phyloP scores from a whole-genome alignment of 495 filamentous ascomycete genomes.

The Glarea lozoyensis region DNA sequence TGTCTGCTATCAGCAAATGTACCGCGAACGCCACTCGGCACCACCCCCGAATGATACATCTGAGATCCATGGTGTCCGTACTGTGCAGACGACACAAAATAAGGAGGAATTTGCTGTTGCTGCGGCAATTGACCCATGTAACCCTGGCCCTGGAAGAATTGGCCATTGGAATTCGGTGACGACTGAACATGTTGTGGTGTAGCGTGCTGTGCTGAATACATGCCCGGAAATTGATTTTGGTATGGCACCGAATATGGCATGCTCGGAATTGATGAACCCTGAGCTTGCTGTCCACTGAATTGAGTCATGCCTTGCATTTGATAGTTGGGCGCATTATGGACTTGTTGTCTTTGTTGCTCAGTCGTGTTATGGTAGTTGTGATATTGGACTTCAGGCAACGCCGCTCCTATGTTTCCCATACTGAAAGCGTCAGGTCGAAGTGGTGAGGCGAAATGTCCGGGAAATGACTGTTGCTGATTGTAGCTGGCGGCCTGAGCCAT shows the following conservation, averaged over 20 bases:
- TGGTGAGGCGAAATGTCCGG: no score
- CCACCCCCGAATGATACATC: slow-evolving; percentile 3
- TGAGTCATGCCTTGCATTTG: slow-evolving; percentile 39
- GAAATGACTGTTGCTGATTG: no score
- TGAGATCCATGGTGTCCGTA: slow-evolving; percentile 10
- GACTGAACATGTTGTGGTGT: slow-evolving; percentile 1
- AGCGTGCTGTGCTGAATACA: slow-evolving; percentile 10
- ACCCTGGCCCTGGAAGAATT: slow-evolving; percentile 12
- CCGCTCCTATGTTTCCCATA: slow-evolving; percentile 11
- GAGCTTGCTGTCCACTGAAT: slow-evolving; percentile 27
- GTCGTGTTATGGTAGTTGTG: slow-evolving; percentile 14
- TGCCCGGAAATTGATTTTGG: slow-evolving; percentile 12
- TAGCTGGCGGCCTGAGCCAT: no score
- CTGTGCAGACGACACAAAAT: slow-evolving; percentile 10
- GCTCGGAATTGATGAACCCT: slow-evolving; percentile 31
- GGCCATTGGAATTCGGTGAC: slow-evolving; percentile 1
- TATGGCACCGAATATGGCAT: slow-evolving; percentile 24
- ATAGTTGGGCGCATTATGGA: slow-evolving; percentile 29
- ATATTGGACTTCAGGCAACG: slow-evolving; percentile 17
- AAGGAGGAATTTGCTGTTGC: slow-evolving; percentile 9
- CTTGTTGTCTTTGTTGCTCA: slow-evolving; percentile 31
- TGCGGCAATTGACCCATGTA: slow-evolving; percentile 7
- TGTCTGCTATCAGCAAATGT: slow-evolving; percentile 8
- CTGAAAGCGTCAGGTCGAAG: slow-evolving; percentile 15
- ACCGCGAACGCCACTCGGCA: slow-evolving; percentile 11